Evolutionary conservation across 257 asterid genomes (phyloP), one percentile per base, ranked within the genome.

Genomic region (Solanum virginianum): DNA sequence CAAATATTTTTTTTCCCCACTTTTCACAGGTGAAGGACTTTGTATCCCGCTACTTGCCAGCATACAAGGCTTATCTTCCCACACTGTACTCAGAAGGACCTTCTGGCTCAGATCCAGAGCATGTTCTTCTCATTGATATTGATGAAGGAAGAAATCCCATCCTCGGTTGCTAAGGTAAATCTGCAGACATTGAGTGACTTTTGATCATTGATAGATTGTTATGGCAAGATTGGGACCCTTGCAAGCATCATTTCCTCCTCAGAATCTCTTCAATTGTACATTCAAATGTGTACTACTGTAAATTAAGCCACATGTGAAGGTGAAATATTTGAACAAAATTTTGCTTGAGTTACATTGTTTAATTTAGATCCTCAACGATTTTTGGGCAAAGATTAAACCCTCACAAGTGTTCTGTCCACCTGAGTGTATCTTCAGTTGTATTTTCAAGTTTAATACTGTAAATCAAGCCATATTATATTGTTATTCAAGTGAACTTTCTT

Each of bases 131-230:
- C 41, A 91, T 95, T 57, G 96, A 90, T 86, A 94, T 95, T 10
- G 98, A 95, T 65, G 99, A 93, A 88, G 98, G 94, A 81, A 92
- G 99, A 88, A 97, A 97, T 83, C 99, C 99, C 83, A 93, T 97
- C 86, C 98, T 92, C 63, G 95, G 86, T 86, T 69, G 85, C 90
- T 97, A 95, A 90, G 85, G 66, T 29, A 79, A 79, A 53, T 26
- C 49, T 79, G 29, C 83, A 53, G 45, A 26, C 29, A 10, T 53
- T 49, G 49, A 79, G 65, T 29, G 29, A 29, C 16, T 16, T 26
- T 53, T 53, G 83, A 53, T 79, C 66, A 22, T 53, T 26, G 83
- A 51, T 79, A 26, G 65, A 51, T 16, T 26, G 13, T 79, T 53
- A 20, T 26, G 11, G 18, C 54, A 79, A 26, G 82, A 77, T 49